Conservation (phyloP, 106 monocot genomes). For the Acanthochlamys bracteata region DNA sequence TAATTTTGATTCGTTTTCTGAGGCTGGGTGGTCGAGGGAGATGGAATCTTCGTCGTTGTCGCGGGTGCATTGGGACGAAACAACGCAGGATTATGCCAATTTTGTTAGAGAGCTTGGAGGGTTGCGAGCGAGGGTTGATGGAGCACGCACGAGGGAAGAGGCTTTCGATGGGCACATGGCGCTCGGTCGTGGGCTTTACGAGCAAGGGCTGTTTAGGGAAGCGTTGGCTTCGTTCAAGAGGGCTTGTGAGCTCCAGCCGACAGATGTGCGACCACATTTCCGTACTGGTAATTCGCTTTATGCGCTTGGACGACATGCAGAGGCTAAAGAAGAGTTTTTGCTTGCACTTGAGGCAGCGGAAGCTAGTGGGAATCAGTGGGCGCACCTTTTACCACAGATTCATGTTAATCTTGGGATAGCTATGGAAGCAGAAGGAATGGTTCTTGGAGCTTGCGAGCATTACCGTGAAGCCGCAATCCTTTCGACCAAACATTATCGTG, state of each 20-base stretch:
- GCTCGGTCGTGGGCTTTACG: slow-evolving; percentile 71
- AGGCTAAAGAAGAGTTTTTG: slow-evolving; percentile 90
- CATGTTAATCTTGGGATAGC: slow-evolving; percentile 89
- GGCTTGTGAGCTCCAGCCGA: slow-evolving; percentile 83
- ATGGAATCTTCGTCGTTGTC: slow-evolving; percentile 38
- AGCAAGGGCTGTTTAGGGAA: slow-evolving; percentile 67
- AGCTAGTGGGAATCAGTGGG: slow-evolving; percentile 75
- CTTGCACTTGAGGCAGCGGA: slow-evolving; percentile 86
- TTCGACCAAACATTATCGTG: slow-evolving; percentile 67
- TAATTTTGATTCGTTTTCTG: slow-evolving; percentile 78
- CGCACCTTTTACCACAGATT: slow-evolving; percentile 77
- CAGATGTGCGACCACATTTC: slow-evolving; percentile 78
- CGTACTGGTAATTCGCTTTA: slow-evolving; percentile 73
- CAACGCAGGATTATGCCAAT: slow-evolving; percentile 38
- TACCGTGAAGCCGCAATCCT: slow-evolving; percentile 93
- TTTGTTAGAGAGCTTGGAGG: slow-evolving; percentile 63
- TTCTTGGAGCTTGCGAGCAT: slow-evolving; percentile 88
- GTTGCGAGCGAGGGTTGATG: slow-evolving; percentile 62
- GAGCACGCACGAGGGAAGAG: slow-evolving; percentile 49
- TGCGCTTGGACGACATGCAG: slow-evolving; percentile 56
- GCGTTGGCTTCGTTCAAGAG: slow-evolving; percentile 64
- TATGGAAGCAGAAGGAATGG: slow-evolving; percentile 86
- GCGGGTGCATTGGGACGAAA: slow-evolving; percentile 52
- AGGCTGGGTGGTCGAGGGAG: slow-evolving; percentile 91
- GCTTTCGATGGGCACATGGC: slow-evolving; percentile 90